phyloP scores from a whole-genome alignment of 2,329 filamentous ascomycete genomes.

The Hymenotorrendiella dingleyae region DNA sequence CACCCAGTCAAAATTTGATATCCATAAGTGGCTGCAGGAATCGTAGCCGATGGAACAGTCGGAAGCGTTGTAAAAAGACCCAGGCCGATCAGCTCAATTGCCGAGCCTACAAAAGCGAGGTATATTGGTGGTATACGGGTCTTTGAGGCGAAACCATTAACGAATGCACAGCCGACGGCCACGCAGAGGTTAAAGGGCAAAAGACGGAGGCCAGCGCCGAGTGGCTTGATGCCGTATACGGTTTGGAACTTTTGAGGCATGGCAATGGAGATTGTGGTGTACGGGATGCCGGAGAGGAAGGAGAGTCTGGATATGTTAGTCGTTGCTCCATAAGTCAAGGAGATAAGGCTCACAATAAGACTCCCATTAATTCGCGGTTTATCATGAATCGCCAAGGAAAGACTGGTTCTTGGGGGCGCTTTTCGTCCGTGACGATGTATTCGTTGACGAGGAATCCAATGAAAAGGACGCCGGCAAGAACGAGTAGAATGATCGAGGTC shows the following conservation, averaged over 20 bases:
- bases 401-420: neutral
- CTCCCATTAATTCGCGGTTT: neutral
- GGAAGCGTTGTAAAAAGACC: slow-evolving; percentile 40
- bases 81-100: slow-evolving; percentile 47
- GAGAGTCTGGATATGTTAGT: neutral
- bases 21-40: slow-evolving; percentile 34
- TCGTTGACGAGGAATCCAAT: neutral
- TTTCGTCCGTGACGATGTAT: neutral
- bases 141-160: slow-evolving; percentile 40
- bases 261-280: neutral
- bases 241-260: neutral
- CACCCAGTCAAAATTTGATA: slow-evolving; percentile 52
- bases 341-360: neutral
- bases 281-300: neutral
- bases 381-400: neutral
- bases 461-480: neutral
- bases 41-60: neutral
- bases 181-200: neutral
- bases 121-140: slow-evolving; percentile 38
- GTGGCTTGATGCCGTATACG: neutral
- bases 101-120: slow-evolving; percentile 43
- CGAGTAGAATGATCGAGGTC: neutral
- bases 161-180: neutral
- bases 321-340: neutral
- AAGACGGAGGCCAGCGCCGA: neutral